These are phyloP conservation scores for Fusarium vanettenii DNA, from an alignment of 2,329 filamentous ascomycete genomes.

Conservation along the genomic window DNA sequence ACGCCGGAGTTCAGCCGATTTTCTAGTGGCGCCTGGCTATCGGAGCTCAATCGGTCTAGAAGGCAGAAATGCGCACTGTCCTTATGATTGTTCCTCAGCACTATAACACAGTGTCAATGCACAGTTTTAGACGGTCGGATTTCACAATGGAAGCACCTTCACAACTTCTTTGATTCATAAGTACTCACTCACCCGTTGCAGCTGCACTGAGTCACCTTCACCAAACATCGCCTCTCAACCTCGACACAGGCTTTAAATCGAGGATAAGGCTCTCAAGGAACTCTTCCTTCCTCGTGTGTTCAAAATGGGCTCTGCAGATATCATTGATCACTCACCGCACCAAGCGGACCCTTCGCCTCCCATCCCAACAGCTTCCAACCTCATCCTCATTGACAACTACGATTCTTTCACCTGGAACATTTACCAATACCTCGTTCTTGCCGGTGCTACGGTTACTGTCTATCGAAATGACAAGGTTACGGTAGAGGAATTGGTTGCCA, in stretches of 20 bases:
- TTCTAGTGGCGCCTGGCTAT: constrained; percentile 20
- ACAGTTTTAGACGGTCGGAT: neutral
- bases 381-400: constrained; percentile 98
- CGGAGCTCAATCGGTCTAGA: constrained; percentile 38
- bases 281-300: neutral
- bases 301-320: constrained; percentile 62
- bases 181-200: neutral
- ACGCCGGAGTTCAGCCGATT: constrained; percentile 44
- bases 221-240: constrained; percentile 23
- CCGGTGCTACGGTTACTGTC: constrained; percentile 90
- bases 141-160: constrained; percentile 22
- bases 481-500: constrained; percentile 82
- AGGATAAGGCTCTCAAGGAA: neutral
- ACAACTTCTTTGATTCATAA: constrained; percentile 33
- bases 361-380: constrained; percentile 84
- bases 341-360: constrained; percentile 80
- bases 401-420: constrained; percentile 99
- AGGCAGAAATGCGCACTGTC: constrained; percentile 29
- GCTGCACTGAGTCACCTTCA: constrained; percentile 37
- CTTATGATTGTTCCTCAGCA: fast-evolving
- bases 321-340: constrained; percentile 86
- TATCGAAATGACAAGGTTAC: constrained; percentile 93
- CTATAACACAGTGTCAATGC: neutral
- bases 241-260: constrained; percentile 4
- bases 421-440: constrained; percentile 97